Base-by-base conservation (phyloP, 768 basidiomycete genomes). In the Boletales sp. region DNA sequence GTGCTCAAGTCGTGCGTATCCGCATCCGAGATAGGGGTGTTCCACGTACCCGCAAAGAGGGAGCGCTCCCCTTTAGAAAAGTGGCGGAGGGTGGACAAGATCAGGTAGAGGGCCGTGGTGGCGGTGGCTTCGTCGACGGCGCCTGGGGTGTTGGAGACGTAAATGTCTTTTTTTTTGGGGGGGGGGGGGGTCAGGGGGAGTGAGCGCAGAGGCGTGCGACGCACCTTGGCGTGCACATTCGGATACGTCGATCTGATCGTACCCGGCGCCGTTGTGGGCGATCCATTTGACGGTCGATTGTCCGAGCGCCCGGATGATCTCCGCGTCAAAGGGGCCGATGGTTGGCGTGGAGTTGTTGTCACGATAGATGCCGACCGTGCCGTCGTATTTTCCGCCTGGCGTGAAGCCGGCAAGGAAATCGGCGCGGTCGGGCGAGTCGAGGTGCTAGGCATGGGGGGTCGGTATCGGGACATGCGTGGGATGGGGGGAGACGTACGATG, bases 101-200 rank as follows among this genome's bases (percentile, higher is more conserved):
- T 67, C 44, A 95, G 81, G 65, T 87, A 93, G 31, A 94, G 71
- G 0, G 87, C 91, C 0, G 90, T 90, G 1, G 91, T 94, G 0
- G 93, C 94, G 2, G 92, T 94, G 10, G 86, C 91, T 55, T 94
- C 90, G 68, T 94, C 84, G 43, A 95, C 93, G 4, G 90, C 90
- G 13, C 86, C 83, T 1, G 93, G 92, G 1, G 92, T 94, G 64
- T 94, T 93, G 9, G 93, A 92, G 18, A 94, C 81, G 33, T 69
- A 73, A 57, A 94, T 90, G 18, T 59, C 67, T 68, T n/a, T 3
- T 25, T 13, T 15, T 15, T 14, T 8, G 14, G 19, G 40, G 8
- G 19, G 32, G 32, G 10, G 21, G 21, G 21, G 21, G 25, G 17
- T 34, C 13, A 34, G 5, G 13, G 15, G 34, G 33, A 2, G 34